Evolutionary conservation across 441 rosid genomes (phyloP), one percentile per base, ranked within the genome.

Genomic region (Omphalea diandra): DNA sequence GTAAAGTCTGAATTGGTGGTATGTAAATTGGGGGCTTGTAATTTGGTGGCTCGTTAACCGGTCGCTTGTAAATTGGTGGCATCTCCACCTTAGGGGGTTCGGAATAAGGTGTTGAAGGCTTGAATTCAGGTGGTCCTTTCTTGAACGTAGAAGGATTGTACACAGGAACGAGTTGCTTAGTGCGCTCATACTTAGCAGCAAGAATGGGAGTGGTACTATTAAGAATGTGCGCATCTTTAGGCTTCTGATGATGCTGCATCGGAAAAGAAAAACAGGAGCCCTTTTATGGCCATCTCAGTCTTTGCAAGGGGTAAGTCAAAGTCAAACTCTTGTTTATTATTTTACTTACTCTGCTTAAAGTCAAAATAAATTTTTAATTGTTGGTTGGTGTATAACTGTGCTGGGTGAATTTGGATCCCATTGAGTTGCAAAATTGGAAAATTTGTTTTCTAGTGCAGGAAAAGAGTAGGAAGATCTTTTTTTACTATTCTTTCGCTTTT

Each of bases 11-110:
- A n/a, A n/a, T n/a, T 47, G 53, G 26, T 50, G 55, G 55, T 1
- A 52, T 68, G 63, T 68, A 49, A 17, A 47, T 5, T 0, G 61
- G 76, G 14, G 72, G 79, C 0, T 55, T 55, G 41, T 76, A 15
- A 10, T 33, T 22, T 5, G 64, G 65, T 31, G 73, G 47, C 8
- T 63, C 50, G 5, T 12, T 22, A 0, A 29, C 9, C 8, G 63
- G 56, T 0, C 55, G 68, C 7, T 54, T 40, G 22, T 27, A 43
- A 27, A 20, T 15, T 26, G 57, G 69, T 43, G 69, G 75, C 56
- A 20, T 31, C 35, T 72, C 62, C 1, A 27, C 7, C 58, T 38
- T 63, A 6, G 69, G 75, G 8, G 60, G 63, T 14, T 70, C 29
- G 43, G 0, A 54, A 38, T 5, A 38, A 5, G 10, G 57, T 1